These are phyloP conservation scores for Tuber aestivum DNA, from an alignment of 495 filamentous ascomycete species.

Conservation along the genomic window DNA sequence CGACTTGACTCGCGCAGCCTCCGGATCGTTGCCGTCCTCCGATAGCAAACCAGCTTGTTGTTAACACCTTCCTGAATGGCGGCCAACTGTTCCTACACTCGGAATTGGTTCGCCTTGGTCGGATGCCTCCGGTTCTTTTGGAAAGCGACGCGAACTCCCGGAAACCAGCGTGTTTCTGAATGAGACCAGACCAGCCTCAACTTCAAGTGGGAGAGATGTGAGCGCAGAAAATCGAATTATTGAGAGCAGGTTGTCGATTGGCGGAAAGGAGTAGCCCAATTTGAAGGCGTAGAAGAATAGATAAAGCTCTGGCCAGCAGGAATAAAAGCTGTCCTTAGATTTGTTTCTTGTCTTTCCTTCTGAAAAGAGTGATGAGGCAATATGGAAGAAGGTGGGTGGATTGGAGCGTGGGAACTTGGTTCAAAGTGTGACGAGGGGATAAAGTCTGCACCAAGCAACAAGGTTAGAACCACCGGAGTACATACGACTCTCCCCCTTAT, in stretches of 20 bases:
- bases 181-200: slow-evolving; percentile 22
- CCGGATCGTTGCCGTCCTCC: slow-evolving; percentile 26
- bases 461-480: background rate
- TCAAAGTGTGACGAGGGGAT: slow-evolving; percentile 1
- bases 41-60: slow-evolving; percentile 33
- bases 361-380: background rate
- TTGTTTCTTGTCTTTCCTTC: background rate
- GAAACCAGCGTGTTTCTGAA: slow-evolving; percentile 22
- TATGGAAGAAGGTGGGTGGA: background rate
- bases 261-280: background rate
- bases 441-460: background rate
- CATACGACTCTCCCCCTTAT: slow-evolving; percentile 23
- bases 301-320: slow-evolving; percentile 5
- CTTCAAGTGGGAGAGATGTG: slow-evolving; percentile 1
- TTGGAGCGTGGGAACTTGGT: background rate
- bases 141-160: slow-evolving; percentile 29
- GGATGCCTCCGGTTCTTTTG: slow-evolving; percentile 8
- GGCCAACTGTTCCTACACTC: slow-evolving; percentile 26
- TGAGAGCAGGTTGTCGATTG: background rate
- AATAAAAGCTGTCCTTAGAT: background rate
- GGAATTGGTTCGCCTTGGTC: slow-evolving; percentile 28
- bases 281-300: slow-evolving; percentile 3
- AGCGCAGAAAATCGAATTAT: background rate
- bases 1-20: slow-evolving; percentile 22
- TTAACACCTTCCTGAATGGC: slow-evolving; percentile 20